These are phyloP conservation scores for Cyclotella kingstonii DNA, from an alignment of 108 stramenopile genomes.

Conservation along the genomic window DNA sequence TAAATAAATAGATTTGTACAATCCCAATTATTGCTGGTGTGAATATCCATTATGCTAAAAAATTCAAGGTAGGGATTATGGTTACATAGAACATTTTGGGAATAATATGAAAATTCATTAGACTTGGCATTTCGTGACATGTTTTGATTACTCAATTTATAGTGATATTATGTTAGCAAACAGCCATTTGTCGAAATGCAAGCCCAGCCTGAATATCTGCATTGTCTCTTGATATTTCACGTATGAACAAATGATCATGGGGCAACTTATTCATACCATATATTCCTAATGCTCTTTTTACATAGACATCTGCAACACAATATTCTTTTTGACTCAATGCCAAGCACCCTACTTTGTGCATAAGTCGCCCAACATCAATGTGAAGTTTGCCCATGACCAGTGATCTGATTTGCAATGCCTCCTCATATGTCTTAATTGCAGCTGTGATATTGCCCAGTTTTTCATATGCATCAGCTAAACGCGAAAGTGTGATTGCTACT, in stretches of 20 bases:
- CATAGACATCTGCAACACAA: conserved; percentile 52
- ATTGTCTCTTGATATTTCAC: conserved; percentile 70
- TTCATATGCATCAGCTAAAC: conserved; percentile 86
- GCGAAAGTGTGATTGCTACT: conserved; percentile 65
- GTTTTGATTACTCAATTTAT: too few relatives aligned
- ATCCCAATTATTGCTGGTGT: too few relatives aligned
- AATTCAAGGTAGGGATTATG: too few relatives aligned
- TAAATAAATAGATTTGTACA: too few relatives aligned
- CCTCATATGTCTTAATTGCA: conserved; percentile 69
- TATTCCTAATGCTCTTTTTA: conserved; percentile 58
- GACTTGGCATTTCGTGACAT: too few relatives aligned
- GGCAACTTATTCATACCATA: conserved; percentile 67
- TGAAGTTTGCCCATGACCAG: conserved; percentile 52
- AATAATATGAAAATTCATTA: too few relatives aligned
- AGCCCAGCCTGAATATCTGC: conserved; percentile 81
- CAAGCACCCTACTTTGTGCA: conserved; percentile 83
- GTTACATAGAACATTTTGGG: too few relatives aligned
- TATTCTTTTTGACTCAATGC: conserved; percentile 51
- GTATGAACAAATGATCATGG: conserved; percentile 68
- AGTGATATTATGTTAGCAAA: too few relatives aligned
- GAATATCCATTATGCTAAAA: too few relatives aligned
- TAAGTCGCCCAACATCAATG: conserved; percentile 66
- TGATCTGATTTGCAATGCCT: conserved; percentile 64
- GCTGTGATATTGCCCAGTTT: conserved; percentile 52
- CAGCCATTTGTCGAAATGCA: conserved; percentile 34